Percentiles rank a stretch among this genome's conserved stretches.
Evolutionary conservation across 2,329 filamentous ascomycete genomes (phyloP).

Genomic region (Cordyceps tenuipes): DNA sequence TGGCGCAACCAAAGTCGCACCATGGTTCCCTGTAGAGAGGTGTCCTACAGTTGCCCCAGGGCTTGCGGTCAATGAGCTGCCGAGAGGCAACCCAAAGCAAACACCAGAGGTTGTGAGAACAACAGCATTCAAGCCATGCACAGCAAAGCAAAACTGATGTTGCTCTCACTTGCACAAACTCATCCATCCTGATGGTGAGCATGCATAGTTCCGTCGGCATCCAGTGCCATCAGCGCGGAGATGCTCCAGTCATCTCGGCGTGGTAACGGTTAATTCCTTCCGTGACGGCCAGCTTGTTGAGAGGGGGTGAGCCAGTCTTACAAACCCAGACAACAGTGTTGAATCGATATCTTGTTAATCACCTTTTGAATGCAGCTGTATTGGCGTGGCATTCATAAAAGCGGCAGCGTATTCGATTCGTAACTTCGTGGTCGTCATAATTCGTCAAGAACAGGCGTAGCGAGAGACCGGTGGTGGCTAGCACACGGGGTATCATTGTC

Average conservation of each 20-base stretch:
- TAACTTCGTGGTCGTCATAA: conserved; percentile 13
- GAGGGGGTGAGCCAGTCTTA: conserved; percentile 16
- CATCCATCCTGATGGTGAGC: conserved; percentile 12
- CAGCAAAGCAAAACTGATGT: background rate
- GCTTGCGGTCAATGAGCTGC: background rate
- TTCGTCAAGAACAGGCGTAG: conserved; percentile 6
- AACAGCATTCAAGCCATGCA: background rate
- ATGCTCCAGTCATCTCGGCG: conserved; percentile 33
- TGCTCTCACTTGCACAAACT: conserved; percentile 7
- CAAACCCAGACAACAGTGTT: background rate
- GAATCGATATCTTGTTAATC: conserved; percentile 5
- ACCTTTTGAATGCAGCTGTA: conserved; percentile 10
- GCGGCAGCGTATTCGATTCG: conserved; percentile 9
- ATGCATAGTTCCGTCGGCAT: conserved; percentile 33
- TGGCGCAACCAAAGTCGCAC: background rate
- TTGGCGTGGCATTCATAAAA: conserved; percentile 7
- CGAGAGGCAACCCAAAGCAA: background rate
- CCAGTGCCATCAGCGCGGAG: conserved; percentile 33
- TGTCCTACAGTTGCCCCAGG: conserved; percentile 10
- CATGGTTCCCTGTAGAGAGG: conserved; percentile 11
- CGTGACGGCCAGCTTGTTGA: conserved; percentile 28
- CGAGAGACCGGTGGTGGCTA: conserved; percentile 8
- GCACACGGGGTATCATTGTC: conserved; percentile 8
- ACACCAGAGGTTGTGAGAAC: background rate
- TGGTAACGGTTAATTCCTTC: conserved; percentile 28